Base-by-base conservation (phyloP, 495 filamentous ascomycete genomes). In the Xylaria palmicola region DNA sequence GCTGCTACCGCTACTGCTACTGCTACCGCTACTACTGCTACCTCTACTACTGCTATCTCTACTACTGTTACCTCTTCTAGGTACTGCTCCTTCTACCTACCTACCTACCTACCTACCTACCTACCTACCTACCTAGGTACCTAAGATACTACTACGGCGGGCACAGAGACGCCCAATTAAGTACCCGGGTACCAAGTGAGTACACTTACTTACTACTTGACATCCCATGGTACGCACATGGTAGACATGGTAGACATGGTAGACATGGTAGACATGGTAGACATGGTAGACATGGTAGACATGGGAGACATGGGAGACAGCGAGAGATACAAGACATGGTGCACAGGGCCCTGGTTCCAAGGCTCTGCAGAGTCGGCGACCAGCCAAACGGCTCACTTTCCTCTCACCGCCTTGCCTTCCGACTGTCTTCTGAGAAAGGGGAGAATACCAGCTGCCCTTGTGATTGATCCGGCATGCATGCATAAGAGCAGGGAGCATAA, bases 301-400 rank as follows among this genome's bases (percentile, higher is more conserved):
- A 17, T 4, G 19, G 15, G 27, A 37, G 57, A 37, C 32, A 19
- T 57, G 32, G 30, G 49, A 19, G 29, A 52, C 49, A n/a, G n/a
- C n/a, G n/a, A n/a, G 51, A 55, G 8, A 43, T 29, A 24, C 41
- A 37, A 34, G 20, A 56, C 36, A 19, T 43, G 37, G 39, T n/a
- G 36, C 39, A 22, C 22, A 36, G 26, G 34, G 44, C 39, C 37
- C 26, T 44, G 58, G 39, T 54, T 54, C 49, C 32, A 58, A 43
- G 48, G 19, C 7, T 27, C 41, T 49, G 55, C 55, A 60, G 55
- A 34, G 47, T 47, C 49, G 58, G 57, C 43, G 15, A 48, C 22
- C 49, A 20, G 50, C 59, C 59, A 61, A 61, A 61, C 59, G 59
- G 59, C 59, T 61, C 50, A 30, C 59, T 55, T 29, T 49, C 53